Percentiles rank a stretch among this genome's conserved stretches.
phyloP scores from a whole-genome alignment of 768 basidiomycete genomes.

The Dacryopinax spathularia region DNA sequence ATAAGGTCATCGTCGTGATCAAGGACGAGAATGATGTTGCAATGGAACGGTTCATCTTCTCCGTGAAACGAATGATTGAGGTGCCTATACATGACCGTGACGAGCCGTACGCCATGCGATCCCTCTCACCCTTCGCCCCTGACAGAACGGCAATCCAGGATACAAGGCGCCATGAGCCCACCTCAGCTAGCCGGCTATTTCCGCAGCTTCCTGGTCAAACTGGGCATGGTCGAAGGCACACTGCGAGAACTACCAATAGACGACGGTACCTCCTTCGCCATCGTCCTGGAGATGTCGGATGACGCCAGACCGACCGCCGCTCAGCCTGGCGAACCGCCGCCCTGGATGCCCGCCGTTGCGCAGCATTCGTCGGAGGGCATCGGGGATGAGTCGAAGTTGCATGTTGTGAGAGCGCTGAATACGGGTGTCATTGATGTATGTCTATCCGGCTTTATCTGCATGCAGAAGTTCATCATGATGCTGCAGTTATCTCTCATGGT shows the following conservation, averaged over 20 bases:
- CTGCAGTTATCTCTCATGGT: constrained; percentile 58
- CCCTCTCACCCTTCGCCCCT: no score
- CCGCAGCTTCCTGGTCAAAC: constrained; percentile 67
- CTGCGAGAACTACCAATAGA: constrained; percentile 29
- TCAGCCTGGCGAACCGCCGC: constrained; percentile 38
- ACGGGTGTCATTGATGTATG: constrained; percentile 70
- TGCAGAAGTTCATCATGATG: background rate
- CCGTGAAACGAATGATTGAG: constrained; percentile 66
- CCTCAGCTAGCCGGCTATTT: constrained; percentile 57
- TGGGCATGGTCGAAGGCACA: constrained; percentile 61
- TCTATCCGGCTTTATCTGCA: constrained; percentile 3
- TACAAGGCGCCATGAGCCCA: constrained; percentile 54
- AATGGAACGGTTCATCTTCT: constrained; percentile 82
- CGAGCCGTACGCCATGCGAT: constrained; percentile 35
- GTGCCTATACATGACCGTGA: constrained; percentile 59
- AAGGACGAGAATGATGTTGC: constrained; percentile 66
- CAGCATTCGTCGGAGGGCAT: constrained; percentile 55
- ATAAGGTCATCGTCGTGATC: constrained; percentile 70
- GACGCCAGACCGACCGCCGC: constrained; percentile 41
- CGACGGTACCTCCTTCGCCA: constrained; percentile 66
- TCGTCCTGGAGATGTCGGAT: constrained; percentile 68
- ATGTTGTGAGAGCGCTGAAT: constrained; percentile 65
- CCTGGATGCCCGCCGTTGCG: constrained; percentile 63
- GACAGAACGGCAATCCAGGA: constrained; percentile 28
- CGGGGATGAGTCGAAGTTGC: constrained; percentile 52